A percentile compares a stretch with the other conserved stretches of the same genome.
Conservation (phyloP, 2,329 filamentous ascomycete genomes). For the Microcyclosporella mali region DNA sequence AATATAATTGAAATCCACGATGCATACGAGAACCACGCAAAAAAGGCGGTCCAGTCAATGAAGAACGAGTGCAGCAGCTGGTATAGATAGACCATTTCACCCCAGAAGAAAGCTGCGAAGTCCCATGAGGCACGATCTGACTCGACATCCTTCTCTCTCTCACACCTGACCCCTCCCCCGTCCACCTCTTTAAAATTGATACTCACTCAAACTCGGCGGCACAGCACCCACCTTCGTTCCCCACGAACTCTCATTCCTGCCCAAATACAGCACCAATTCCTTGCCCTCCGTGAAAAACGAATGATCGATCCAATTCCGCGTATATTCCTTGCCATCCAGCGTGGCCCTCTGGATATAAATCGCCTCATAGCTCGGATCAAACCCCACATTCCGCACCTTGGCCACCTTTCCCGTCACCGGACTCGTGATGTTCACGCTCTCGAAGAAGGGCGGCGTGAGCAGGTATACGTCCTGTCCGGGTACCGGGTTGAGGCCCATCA, state of each 20-base stretch:
- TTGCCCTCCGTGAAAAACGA: slow-evolving; percentile 36
- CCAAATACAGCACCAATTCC: slow-evolving; percentile 33
- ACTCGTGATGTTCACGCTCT: slow-evolving; percentile 31
- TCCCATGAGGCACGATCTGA: slow-evolving; percentile 2
- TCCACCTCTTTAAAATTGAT: slow-evolving; percentile 12
- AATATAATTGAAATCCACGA: slow-evolving; percentile 1
- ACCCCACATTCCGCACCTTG: slow-evolving; percentile 35
- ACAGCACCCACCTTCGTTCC: slow-evolving; percentile 26
- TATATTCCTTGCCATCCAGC: slow-evolving; percentile 34
- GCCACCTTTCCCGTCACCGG: slow-evolving; percentile 33
- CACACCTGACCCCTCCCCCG: too few species aligned
- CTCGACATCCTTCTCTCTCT: neutral
- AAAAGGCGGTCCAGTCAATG: too few species aligned
- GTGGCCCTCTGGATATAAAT: slow-evolving; percentile 34
- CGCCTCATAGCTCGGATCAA: slow-evolving; percentile 32
- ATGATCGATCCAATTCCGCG: slow-evolving; percentile 39
- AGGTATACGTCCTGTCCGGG: slow-evolving; percentile 34
- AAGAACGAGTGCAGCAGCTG: too few species aligned
- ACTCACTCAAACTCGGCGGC: slow-evolving; percentile 23
- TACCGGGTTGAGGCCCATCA: slow-evolving; percentile 35
- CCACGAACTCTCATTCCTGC: slow-evolving; percentile 35
- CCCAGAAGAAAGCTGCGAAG: too few species aligned
- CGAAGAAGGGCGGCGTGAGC: slow-evolving; percentile 39
- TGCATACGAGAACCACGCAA: neutral
- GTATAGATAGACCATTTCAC: too few species aligned